These are phyloP conservation scores for Pseudogymnoascus sp. DNA, from an alignment of 2,329 filamentous ascomycete species.

Conservation along the genomic window DNA sequence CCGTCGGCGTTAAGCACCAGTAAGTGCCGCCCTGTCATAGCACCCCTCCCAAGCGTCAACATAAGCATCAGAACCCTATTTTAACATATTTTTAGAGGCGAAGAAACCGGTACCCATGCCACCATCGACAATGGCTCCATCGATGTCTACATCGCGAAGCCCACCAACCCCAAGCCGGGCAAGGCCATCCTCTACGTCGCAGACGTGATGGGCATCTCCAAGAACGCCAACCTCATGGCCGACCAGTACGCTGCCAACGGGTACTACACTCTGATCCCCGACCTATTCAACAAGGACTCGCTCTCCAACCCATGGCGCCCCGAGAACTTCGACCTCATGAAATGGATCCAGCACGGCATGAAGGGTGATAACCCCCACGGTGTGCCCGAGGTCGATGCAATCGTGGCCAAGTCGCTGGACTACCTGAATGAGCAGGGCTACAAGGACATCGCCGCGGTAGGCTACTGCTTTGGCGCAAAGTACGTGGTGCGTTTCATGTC, in stretches of 20 bases:
- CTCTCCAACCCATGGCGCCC: slow-evolving; percentile 40
- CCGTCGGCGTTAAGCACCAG: slow-evolving; percentile 29
- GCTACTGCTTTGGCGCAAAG: slow-evolving; percentile 73
- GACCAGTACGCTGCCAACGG: slow-evolving; percentile 67
- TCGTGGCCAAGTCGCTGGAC: slow-evolving; percentile 46
- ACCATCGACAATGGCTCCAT: slow-evolving; percentile 24
- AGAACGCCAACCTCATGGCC: slow-evolving; percentile 58
- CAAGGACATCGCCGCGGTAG: slow-evolving; percentile 55
- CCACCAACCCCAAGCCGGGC: slow-evolving; percentile 22
- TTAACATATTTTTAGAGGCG: slow-evolving; percentile 18
- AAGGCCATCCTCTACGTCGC: slow-evolving; percentile 32
- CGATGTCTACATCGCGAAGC: slow-evolving; percentile 27
- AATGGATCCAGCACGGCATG: slow-evolving; percentile 38
- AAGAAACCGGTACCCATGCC: slow-evolving; percentile 23
- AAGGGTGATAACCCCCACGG: slow-evolving; percentile 29
- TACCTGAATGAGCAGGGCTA: slow-evolving; percentile 49
- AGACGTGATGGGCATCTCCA: slow-evolving; percentile 35
- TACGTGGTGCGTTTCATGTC: slow-evolving; percentile 62
- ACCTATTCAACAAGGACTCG: slow-evolving; percentile 62
- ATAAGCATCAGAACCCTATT: slow-evolving; percentile 3
- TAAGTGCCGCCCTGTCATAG: slow-evolving; percentile 14
- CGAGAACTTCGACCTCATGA: slow-evolving; percentile 36
- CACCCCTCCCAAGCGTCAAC: neutral
- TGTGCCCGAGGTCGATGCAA: slow-evolving; percentile 23
- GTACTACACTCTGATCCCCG: slow-evolving; percentile 46